Conservation (phyloP, 129 eudicot species). For the Smallanthus sonchifolius region DNA sequence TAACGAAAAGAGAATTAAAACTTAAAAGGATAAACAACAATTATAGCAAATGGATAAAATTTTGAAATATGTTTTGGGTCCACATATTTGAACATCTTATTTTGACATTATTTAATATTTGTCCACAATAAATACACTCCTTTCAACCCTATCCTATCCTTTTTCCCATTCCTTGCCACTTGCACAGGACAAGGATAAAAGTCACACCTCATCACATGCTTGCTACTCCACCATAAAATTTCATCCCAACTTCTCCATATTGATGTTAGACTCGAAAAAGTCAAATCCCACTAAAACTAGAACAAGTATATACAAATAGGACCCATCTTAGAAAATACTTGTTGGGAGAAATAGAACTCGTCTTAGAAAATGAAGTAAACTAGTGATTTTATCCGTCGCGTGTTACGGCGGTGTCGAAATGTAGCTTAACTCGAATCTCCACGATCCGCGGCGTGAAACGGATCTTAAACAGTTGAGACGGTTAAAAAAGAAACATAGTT, state of each 20-base stretch:
- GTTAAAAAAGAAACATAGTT: too few relatives aligned
- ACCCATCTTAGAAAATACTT: too few relatives aligned
- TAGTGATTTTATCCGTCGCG: too few relatives aligned
- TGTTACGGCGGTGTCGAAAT: too few relatives aligned
- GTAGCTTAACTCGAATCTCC: too few relatives aligned
- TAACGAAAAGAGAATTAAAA: not conserved
- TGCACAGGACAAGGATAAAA: slow-evolving; percentile 23
- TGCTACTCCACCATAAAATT: slow-evolving; percentile 3
- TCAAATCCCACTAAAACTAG: not conserved
- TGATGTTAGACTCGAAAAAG: not conserved
- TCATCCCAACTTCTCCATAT: not conserved
- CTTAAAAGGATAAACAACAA: not conserved
- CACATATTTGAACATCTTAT: slow-evolving; percentile 13
- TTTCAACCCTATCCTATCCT: slow-evolving; percentile 38
- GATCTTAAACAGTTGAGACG: too few relatives aligned
- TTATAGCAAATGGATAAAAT: slow-evolving; percentile 18
- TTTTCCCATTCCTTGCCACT: slow-evolving; percentile 20
- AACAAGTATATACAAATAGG: not conserved
- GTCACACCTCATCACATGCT: slow-evolving; percentile 25
- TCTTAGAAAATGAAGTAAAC: too few relatives aligned
- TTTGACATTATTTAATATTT: slow-evolving; percentile 15
- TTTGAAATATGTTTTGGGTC: slow-evolving; percentile 21
- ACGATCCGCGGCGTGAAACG: too few relatives aligned
- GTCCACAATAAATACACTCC: slow-evolving; percentile 15
- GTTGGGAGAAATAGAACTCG: too few relatives aligned